Evolutionary conservation across 2,329 filamentous ascomycete genomes (phyloP).

Genomic region (Calonectria hawksworthii): DNA sequence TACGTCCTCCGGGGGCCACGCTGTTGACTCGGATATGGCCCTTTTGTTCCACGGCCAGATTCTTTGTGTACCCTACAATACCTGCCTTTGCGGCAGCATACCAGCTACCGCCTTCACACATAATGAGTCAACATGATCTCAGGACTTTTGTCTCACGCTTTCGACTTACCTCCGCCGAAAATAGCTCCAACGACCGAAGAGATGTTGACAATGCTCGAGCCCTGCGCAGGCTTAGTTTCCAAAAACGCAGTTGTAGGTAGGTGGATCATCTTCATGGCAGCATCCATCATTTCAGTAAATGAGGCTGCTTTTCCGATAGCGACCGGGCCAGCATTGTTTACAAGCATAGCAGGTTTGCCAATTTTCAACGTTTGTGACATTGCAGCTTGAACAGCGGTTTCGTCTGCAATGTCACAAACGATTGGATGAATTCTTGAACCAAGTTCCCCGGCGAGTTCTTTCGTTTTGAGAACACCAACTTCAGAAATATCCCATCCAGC

Average conservation of each 20-base stretch:
- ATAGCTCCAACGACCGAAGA: neutral
- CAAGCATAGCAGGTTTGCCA: neutral
- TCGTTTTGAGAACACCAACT: too few species aligned
- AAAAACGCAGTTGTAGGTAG: neutral
- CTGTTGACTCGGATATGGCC: neutral
- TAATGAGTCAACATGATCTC: too few species aligned
- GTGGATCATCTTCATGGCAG: neutral
- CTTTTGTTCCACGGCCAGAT: neutral
- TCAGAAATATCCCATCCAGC: too few species aligned
- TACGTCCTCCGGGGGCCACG: neutral
- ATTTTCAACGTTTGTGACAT: neutral
- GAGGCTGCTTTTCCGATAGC: neutral
- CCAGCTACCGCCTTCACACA: neutral
- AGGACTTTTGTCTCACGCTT: too few species aligned
- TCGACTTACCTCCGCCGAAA: neutral
- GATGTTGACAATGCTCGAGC: neutral
- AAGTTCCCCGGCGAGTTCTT: neutral
- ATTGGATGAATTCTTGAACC: neutral
- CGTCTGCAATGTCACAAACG: neutral
- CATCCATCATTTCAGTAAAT: neutral
- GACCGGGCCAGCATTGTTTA: neutral
- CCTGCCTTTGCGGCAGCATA: neutral
- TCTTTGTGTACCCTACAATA: neutral
- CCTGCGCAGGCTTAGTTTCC: neutral
- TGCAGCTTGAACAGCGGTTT: neutral